These are phyloP conservation scores for Ceratocystis albifundus DNA, from an alignment of 2,329 filamentous ascomycete genomes.

Conservation along the genomic window DNA sequence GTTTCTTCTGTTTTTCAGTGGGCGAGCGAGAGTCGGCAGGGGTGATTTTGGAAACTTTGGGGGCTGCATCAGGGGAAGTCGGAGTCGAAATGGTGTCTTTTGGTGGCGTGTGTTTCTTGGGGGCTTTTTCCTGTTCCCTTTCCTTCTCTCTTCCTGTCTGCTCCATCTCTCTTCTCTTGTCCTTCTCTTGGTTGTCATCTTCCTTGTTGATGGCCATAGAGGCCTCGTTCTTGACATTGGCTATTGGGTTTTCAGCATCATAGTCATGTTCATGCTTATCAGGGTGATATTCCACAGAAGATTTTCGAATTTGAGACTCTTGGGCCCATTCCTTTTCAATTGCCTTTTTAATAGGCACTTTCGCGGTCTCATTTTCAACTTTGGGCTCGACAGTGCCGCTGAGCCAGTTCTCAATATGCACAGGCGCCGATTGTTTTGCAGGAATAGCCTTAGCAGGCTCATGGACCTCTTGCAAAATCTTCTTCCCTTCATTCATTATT, in stretches of 20 bases:
- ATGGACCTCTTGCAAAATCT: slow-evolving; percentile 50
- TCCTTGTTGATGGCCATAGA: background rate
- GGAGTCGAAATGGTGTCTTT: background rate
- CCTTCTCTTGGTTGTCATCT: slow-evolving; percentile 13
- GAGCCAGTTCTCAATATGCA: slow-evolving; percentile 55
- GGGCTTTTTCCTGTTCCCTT: slow-evolving; percentile 12
- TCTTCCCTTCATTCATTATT: slow-evolving; percentile 52
- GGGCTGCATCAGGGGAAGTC: slow-evolving; percentile 8
- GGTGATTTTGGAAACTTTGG: slow-evolving; percentile 12
- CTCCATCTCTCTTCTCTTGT: slow-evolving; percentile 23
- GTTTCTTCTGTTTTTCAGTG: slow-evolving; percentile 26
- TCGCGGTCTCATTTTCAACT: slow-evolving; percentile 33
- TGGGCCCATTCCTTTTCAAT: slow-evolving; percentile 29
- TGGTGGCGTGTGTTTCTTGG: slow-evolving; percentile 12
- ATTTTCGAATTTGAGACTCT: slow-evolving; percentile 22
- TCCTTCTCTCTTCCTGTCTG: slow-evolving; percentile 26
- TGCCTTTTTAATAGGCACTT: slow-evolving; percentile 29
- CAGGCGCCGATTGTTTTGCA: slow-evolving; percentile 40
- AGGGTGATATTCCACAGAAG: slow-evolving; percentile 12
- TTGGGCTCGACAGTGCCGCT: slow-evolving; percentile 52
- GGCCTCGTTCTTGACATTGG: background rate
- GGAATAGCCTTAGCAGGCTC: slow-evolving; percentile 41
- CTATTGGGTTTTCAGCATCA: background rate
- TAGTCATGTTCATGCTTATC: slow-evolving; percentile 5
- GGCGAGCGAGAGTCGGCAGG: slow-evolving; percentile 4